Evolutionary conservation across 73 alveolate genomes (phyloP), one percentile per base, ranked within the genome.

Genomic region (Paramecium octaurelia): DNA sequence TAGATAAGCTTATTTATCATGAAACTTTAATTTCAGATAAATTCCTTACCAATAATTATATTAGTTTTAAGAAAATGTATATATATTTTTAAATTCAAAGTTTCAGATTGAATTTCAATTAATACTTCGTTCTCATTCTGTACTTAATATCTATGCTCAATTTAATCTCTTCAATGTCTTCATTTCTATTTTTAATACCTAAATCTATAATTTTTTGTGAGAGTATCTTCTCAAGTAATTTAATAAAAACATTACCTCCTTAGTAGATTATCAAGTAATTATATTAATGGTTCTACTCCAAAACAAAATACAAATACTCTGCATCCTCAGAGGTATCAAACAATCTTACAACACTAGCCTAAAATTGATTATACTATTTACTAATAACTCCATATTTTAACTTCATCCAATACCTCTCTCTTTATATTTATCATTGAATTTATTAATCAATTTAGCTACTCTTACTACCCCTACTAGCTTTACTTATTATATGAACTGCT

Each of bases 171-270:
- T 24, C 46, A 46, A 1, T 80, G 76, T 76, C 11, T 76, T 40
- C 91, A 80, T 80, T 54, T 44, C 44, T 80, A 44, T 21, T 44
- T 44, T 27, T 21, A 44, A 80, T 7, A 80, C 57, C 12, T 80
- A 44, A 46, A n/a, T 80, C 77, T 24, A 43, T 80, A 76, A 2
- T 80, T 76, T 10, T 44, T 27, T 21, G 76, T 14, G 10, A 80
- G 46, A 35, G 35, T 14, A 31, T 76, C 91, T 80, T 80, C 20
- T 80, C 91, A 18, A 80, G 73, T 12, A 80, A 75, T 80, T 80
- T 80, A 46, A 44, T 76, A 80, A 80, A 80, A 31, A 80, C 91
- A 80, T 80, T 76, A 2, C 91, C 76, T 24, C 91, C 91, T 24
- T 46, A 40, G 24, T 76, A 80, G 31, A 80, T 80, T 80, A 80